A percentile compares a stretch with the other conserved stretches of the same genome.
Conservation (phyloP, 2,329 filamentous ascomycete genomes). For the Tympanopsis confertula region DNA sequence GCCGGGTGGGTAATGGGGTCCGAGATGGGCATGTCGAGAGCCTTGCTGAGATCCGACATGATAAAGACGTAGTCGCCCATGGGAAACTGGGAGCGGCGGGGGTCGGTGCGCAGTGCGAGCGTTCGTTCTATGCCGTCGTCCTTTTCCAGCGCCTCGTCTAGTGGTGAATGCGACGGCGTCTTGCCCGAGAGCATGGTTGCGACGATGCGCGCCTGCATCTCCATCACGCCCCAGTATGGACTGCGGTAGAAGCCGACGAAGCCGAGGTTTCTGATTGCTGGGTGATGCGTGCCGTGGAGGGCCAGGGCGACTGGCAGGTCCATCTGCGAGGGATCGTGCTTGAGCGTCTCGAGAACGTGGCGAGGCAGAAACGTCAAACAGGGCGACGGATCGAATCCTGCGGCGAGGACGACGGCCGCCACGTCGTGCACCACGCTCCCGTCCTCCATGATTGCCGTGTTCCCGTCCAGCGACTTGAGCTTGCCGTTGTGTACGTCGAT, state of each 20-base stretch:
- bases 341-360: constrained; percentile 40
- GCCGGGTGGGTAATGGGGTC: constrained; percentile 14
- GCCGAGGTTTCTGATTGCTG: constrained; percentile 49
- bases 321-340: constrained; percentile 39
- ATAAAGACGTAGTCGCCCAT: constrained; percentile 73
- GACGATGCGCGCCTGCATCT: constrained; percentile 69
- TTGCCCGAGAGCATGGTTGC: constrained; percentile 41
- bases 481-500: constrained; percentile 40
- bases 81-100: constrained; percentile 57
- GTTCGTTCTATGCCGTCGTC: constrained; percentile 34
- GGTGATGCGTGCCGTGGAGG: constrained; percentile 53
- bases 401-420: constrained; percentile 61
- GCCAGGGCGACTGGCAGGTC: constrained; percentile 56
- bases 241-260: constrained; percentile 79
- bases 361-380: constrained; percentile 54
- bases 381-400: constrained; percentile 57
- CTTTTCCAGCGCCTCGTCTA: constrained; percentile 16
- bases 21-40: constrained; percentile 37
- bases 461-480: constrained; percentile 21
- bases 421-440: constrained; percentile 35
- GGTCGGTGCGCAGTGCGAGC: constrained; percentile 36
- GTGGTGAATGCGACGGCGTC: background rate
- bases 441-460: constrained; percentile 18
- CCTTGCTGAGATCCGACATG: constrained; percentile 57
- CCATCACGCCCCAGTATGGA: constrained; percentile 78